phyloP scores from a whole-genome alignment of 1,284 basidiomycete genomes.

The Rhodotorula mucilaginosa region DNA sequence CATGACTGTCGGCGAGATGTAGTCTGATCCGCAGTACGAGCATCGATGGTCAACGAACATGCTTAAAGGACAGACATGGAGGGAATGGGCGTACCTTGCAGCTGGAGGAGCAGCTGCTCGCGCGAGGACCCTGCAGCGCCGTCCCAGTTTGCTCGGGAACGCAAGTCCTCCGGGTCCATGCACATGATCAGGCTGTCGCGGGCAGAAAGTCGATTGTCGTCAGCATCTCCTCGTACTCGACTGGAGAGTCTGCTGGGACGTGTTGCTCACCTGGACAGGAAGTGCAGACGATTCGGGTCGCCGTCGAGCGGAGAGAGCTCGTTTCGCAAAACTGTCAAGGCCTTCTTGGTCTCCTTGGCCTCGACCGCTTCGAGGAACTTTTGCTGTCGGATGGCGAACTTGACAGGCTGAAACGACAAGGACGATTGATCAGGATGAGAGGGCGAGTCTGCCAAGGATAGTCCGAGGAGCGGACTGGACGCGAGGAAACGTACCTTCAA shows the following conservation, averaged over 20 bases:
- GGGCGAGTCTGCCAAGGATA: neutral
- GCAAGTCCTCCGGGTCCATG: constrained; percentile 75
- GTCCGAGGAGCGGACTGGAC: no score
- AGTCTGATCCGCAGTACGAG: constrained; percentile 55
- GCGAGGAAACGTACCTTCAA: constrained; percentile 20
- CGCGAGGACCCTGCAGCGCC: constrained; percentile 79
- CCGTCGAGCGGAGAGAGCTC: constrained; percentile 77
- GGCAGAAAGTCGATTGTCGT: neutral
- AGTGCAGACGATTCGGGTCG: constrained; percentile 74
- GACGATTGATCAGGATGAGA: neutral
- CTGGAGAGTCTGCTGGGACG: no score
- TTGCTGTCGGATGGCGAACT: constrained; percentile 86
- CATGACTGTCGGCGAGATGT: constrained; percentile 86
- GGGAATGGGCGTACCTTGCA: constrained; percentile 64
- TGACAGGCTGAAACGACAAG: constrained; percentile 59
- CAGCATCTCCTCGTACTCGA: neutral
- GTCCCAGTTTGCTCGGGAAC: constrained; percentile 80
- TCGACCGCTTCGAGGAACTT: constrained; percentile 96
- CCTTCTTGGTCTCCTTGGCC: constrained; percentile 71
- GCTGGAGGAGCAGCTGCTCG: constrained; percentile 66
- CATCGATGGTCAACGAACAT: neutral
- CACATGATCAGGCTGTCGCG: constrained; percentile 80
- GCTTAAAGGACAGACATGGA: neutral
- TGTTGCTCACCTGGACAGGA: constrained; percentile 69
- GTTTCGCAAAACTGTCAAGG: constrained; percentile 78